phyloP scores from a whole-genome alignment of 2,329 filamentous ascomycete genomes.

The Emydomyces testavorans region DNA sequence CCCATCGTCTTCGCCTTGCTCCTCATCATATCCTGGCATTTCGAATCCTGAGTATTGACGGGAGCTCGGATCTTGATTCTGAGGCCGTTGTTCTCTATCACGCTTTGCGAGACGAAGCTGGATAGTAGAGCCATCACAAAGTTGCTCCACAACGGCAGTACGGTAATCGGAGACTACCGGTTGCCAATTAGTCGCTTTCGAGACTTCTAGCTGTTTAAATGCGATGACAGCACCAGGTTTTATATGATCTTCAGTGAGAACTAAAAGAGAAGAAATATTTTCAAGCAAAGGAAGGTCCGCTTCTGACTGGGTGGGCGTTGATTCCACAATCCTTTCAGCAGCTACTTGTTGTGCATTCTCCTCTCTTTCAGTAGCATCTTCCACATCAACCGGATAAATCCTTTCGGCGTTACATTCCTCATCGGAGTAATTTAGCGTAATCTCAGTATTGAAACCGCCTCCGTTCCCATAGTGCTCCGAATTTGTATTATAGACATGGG shows the following conservation, averaged over 20 bases:
- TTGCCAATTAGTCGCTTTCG: conserved; percentile 38
- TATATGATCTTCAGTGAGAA: conserved; percentile 25
- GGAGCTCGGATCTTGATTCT: conserved; percentile 55
- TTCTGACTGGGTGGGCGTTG: conserved; percentile 21
- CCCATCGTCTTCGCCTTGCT: conserved; percentile 47
- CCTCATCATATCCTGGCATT: conserved; percentile 52
- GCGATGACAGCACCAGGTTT: conserved; percentile 34
- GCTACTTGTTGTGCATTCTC: neutral
- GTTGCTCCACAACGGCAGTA: conserved; percentile 54
- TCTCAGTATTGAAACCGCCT: conserved; percentile 1
- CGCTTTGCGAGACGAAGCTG: conserved; percentile 56
- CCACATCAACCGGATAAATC: neutral
- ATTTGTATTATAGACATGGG: conserved; percentile 23
- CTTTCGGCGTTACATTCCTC: neutral
- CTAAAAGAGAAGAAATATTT: conserved; percentile 53
- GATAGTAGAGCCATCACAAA: conserved; percentile 45
- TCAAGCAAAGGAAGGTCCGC: conserved; percentile 41
- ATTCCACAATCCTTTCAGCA: neutral
- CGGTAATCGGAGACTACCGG: conserved; percentile 43
- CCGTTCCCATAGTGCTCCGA: neutral
- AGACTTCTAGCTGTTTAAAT: conserved; percentile 39
- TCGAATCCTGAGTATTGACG: conserved; percentile 71
- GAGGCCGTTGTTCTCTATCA: conserved; percentile 44
- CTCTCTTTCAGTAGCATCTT: neutral
- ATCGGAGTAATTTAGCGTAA: conserved; percentile 12